phyloP scores from a whole-genome alignment of 2,329 filamentous ascomycete genomes.

The Rutstroemia sp. region DNA sequence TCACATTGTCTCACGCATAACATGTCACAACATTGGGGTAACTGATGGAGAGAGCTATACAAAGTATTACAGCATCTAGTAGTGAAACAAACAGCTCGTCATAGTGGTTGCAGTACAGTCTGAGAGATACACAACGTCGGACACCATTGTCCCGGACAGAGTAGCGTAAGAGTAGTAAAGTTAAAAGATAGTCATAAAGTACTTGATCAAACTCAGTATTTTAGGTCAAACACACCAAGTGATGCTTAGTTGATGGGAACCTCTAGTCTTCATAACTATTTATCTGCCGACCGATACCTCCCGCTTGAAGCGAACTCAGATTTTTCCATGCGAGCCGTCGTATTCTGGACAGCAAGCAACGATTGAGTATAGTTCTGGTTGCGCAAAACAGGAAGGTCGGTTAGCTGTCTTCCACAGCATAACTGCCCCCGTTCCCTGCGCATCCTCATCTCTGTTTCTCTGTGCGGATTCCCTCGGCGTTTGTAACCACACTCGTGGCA shows the following conservation, averaged over 20 bases:
- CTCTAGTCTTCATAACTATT: no score
- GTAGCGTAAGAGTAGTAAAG: not conserved
- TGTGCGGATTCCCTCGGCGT: not conserved
- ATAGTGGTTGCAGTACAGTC: not conserved
- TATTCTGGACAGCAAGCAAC: not conserved
- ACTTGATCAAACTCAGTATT: no score
- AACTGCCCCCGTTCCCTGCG: not conserved
- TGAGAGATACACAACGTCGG: not conserved
- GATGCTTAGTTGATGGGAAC: no score
- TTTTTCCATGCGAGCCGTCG: no score
- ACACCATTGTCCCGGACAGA: not conserved
- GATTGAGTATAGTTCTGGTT: not conserved
- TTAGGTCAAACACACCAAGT: no score
- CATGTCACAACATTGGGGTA: no score
- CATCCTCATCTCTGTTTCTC: not conserved
- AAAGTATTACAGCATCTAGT: not conserved
- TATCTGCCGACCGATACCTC: no score
- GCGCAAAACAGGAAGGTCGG: not conserved
- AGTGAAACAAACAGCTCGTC: not conserved
- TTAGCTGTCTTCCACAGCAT: not conserved
- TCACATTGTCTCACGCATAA: not conserved
- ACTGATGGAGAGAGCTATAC: not conserved
- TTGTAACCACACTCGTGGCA: not conserved
- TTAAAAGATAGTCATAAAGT: no score
- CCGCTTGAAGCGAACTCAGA: no score